A percentile compares a stretch with the other conserved stretches of the same genome.
Evolutionary conservation across 1,284 basidiomycete species (phyloP).

Genomic region (Sanguinoderma infundibulare): DNA sequence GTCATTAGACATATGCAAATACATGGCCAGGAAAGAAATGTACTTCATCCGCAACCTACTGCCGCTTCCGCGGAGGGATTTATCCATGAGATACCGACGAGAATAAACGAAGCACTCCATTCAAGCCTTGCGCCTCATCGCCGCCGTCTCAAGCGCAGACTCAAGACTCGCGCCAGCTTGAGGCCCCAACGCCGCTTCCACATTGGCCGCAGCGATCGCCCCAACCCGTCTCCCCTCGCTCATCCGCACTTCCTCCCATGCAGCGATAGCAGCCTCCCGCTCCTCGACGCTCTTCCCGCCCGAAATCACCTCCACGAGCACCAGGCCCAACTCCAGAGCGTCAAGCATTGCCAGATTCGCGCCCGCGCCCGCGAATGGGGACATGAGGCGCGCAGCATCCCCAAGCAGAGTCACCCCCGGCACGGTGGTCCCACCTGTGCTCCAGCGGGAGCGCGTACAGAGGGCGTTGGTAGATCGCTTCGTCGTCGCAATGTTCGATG

Average conservation of each 20-base stretch:
- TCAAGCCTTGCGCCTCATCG: background rate
- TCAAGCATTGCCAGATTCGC: conserved; percentile 45
- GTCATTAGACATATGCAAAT: too few relatives aligned
- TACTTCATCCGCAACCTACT: too few relatives aligned
- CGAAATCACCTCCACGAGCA: conserved; percentile 1
- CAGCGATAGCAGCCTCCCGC: background rate
- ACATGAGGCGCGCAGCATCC: conserved; percentile 54
- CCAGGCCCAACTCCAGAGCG: conserved; percentile 33
- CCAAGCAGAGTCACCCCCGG: conserved; percentile 37
- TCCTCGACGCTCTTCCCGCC: background rate
- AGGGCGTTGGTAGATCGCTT: conserved; percentile 15
- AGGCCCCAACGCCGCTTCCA: background rate
- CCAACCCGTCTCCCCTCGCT: background rate
- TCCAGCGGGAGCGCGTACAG: conserved; percentile 16
- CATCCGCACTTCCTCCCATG: background rate
- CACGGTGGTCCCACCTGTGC: conserved; percentile 15
- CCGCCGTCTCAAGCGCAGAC: background rate
- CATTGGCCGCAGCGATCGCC: background rate
- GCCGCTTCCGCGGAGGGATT: too few relatives aligned
- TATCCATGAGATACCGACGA: too few relatives aligned
- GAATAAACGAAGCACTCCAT: too few relatives aligned
- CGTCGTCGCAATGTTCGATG: conserved; percentile 12
- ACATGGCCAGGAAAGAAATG: too few relatives aligned
- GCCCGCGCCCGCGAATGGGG: conserved; percentile 48
- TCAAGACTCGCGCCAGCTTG: background rate